These are phyloP conservation scores for Alternaria longipes DNA, from an alignment of 2,329 filamentous ascomycete genomes.

Conservation along the genomic window DNA sequence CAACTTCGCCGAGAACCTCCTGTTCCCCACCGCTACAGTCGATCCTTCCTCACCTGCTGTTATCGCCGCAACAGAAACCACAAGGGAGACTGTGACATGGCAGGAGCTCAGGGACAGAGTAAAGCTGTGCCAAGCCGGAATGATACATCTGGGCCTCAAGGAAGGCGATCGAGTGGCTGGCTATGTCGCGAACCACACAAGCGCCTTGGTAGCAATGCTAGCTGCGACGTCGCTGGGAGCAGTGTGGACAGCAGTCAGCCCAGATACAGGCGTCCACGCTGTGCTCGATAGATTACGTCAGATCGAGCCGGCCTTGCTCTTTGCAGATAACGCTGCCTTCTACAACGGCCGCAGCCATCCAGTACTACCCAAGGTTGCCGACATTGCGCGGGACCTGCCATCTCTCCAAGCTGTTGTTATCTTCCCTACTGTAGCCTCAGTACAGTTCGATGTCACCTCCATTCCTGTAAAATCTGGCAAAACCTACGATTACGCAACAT, in stretches of 20 bases:
- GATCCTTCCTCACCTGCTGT: conserved; percentile 73
- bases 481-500: conserved; percentile 49
- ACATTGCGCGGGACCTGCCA: conserved; percentile 74
- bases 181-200: conserved; percentile 89
- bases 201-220: conserved; percentile 88
- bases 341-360: conserved; percentile 93
- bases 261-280: conserved; percentile 90
- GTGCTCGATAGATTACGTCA: conserved; percentile 88
- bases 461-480: conserved; percentile 50
- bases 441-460: conserved; percentile 52
- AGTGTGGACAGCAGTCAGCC: conserved; percentile 92
- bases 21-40: conserved; percentile 73
- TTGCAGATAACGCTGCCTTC: conserved; percentile 85
- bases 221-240: conserved; percentile 83
- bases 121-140: conserved; percentile 73
- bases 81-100: conserved; percentile 76
- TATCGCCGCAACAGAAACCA: conserved; percentile 81
- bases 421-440: conserved; percentile 69
- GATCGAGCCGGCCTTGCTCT: conserved; percentile 82
- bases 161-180: conserved; percentile 70
- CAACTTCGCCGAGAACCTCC: conserved; percentile 95
- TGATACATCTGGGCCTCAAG: conserved; percentile 72
- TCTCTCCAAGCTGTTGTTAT: conserved; percentile 76
- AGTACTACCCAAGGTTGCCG: conserved; percentile 78
- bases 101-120: conserved; percentile 80